Base-by-base conservation (phyloP, 805 yeast genomes). In the Pichia exigua region DNA sequence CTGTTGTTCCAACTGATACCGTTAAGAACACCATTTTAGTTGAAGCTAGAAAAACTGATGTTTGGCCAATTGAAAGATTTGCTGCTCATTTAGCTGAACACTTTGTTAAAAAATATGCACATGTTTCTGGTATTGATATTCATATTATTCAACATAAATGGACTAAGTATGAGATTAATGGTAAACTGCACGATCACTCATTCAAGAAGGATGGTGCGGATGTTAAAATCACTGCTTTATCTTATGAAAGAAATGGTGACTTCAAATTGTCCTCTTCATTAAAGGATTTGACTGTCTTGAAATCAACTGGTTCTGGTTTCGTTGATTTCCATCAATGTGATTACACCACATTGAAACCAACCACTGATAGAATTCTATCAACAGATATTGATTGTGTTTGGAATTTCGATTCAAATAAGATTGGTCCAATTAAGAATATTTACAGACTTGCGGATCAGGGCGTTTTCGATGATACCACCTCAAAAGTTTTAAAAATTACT, bases 1-100 rank as follows among this genome's bases (percentile, higher is more conserved):
- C 86, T n/a, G 82, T 91, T 62, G 95, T 91, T 47, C 97, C 97
- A 53, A 91, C 97, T 10, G 96, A 90, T 69, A 88, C 96, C 1
- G 90, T 89, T 51, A 90, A 90, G 70, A 90, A 90, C 75, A 90
- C 96, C 48, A 81, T 87, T 57, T 75, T 86, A 65, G 76, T 91
- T 35, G 83, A 87, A 58, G 97, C 96, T 57, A 87, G 85, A 70
- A 82, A 78, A 63, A 76, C 80, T 47, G 87, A 89, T 57, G 92
- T 86, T 47, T 87, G 91, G 86, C 96, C 97, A 54, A 83, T 87
- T 58, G 97, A 91, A 75, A 76, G 85, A 52, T 91, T 88, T 68
- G 97, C 94, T 32, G 89, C 91, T 38, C 87, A 81, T 57, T 72
- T 91, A 57, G 95, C 87, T 44, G 73, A 82, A 61, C 97, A 90